Evolutionary conservation across 345 rosid species (phyloP).

Genomic region (Angophora floribunda): DNA sequence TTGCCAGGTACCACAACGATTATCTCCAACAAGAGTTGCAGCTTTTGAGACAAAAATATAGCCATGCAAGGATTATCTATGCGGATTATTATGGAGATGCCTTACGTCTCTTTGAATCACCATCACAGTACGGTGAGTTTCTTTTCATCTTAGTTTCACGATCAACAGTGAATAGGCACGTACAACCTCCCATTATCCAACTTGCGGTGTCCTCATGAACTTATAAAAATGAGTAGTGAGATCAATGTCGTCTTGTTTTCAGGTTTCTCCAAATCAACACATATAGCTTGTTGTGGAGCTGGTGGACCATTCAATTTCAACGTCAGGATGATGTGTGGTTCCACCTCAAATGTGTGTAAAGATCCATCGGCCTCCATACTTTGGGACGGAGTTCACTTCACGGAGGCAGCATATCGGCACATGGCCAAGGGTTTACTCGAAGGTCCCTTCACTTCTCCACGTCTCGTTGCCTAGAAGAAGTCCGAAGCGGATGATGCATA

Average conservation of each 20-base stretch:
- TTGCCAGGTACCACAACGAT: background rate
- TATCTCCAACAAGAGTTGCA: background rate
- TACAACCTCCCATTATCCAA: too few species aligned
- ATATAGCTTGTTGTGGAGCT: background rate
- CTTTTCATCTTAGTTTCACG: background rate
- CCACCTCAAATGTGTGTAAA: background rate
- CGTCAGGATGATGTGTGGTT: background rate
- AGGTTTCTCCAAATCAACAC: background rate
- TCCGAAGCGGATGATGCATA: background rate
- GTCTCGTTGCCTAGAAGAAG: background rate
- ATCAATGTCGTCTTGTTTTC: background rate
- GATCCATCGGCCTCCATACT: background rate
- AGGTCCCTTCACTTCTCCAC: background rate
- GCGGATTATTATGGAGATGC: background rate
- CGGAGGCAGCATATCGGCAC: background rate
- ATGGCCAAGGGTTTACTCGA: background rate
- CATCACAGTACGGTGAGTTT: background rate
- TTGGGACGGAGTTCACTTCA: background rate
- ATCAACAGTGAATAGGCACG: background rate
- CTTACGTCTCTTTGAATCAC: background rate
- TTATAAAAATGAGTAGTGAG: background rate
- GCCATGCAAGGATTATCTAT: background rate
- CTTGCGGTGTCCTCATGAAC: too few species aligned
- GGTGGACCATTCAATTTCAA: background rate
- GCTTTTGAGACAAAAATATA: background rate